Evolutionary conservation across 768 basidiomycete genomes (phyloP).

Genomic region (Tricholoma saponaceum): DNA sequence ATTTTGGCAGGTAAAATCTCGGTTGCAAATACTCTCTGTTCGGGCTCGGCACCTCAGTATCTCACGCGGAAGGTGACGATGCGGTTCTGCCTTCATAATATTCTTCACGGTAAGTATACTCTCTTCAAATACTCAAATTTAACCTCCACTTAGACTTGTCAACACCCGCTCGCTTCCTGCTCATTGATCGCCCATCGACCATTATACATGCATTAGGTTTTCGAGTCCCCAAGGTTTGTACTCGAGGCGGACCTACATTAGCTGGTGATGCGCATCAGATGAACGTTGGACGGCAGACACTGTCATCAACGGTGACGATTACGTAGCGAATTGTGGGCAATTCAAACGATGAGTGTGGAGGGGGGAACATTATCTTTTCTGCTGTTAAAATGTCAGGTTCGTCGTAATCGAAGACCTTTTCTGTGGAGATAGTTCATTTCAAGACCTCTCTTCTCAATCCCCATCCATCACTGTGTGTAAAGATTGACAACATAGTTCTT

Average conservation of each 20-base stretch:
- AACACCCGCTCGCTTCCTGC: background rate
- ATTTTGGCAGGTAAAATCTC: no score
- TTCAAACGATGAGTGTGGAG: background rate
- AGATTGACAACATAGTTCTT: background rate
- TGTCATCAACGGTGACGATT: background rate
- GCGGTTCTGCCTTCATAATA: background rate
- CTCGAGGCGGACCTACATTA: background rate
- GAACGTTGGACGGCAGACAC: background rate
- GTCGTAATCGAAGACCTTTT: no score
- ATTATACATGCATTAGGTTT: background rate
- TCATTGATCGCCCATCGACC: background rate
- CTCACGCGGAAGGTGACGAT: background rate
- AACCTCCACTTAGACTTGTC: background rate
- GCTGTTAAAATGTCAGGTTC: no score
- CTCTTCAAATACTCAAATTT: background rate
- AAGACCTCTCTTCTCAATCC: background rate
- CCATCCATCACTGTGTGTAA: background rate
- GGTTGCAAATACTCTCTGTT: background rate
- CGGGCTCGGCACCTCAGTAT: background rate
- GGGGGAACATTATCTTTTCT: background rate
- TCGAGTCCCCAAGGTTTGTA: background rate
- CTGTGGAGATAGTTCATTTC: background rate
- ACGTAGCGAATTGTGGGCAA: background rate
- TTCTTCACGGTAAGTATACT: background rate
- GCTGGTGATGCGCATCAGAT: background rate